A percentile compares a stretch with the other conserved stretches of the same genome.
phyloP scores from a whole-genome alignment of 108 stramenopile genomes.

The Schizochytrium sp. region DNA sequence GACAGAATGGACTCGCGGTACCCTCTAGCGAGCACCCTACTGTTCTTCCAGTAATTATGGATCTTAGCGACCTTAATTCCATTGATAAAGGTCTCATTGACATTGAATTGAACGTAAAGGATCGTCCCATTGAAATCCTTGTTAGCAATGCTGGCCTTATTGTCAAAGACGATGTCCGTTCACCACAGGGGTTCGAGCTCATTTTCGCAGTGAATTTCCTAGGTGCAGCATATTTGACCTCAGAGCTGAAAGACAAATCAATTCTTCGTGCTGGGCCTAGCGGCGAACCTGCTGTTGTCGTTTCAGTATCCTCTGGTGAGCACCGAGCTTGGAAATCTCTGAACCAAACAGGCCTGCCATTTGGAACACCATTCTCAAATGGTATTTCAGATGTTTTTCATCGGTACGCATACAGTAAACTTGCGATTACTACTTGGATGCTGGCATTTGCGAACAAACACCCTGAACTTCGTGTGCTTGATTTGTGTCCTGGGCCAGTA shows the following conservation, averaged over 20 bases:
- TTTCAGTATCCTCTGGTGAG: slow-evolving; percentile 46
- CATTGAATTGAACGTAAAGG: neutral
- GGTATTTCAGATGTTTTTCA: neutral
- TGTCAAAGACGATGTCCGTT: neutral
- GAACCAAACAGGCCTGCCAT: neutral
- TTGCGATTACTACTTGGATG: slow-evolving; percentile 34
- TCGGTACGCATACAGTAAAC: slow-evolving; percentile 9
- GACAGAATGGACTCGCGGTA: neutral
- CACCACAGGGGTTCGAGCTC: neutral
- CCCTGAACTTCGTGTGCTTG: slow-evolving; percentile 11
- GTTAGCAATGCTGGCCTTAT: slow-evolving; percentile 44
- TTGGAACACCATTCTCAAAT: neutral
- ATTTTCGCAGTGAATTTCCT: slow-evolving; percentile 15
- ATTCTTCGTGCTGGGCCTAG: neutral
- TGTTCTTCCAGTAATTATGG: neutral
- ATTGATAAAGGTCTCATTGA: neutral
- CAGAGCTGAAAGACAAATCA: neutral
- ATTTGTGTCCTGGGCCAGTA: slow-evolving; percentile 51
- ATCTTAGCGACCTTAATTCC: slow-evolving; percentile 16
- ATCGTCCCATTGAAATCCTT: slow-evolving; percentile 32
- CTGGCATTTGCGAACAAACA: neutral
- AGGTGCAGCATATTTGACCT: neutral
- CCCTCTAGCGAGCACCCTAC: neutral
- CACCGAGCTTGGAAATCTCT: neutral
- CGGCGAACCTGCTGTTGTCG: neutral